Evolutionary conservation across 352 stramenopile genomes (phyloP), one percentile per base, ranked within the genome.

Genomic region (Pythium vanterpoolii): DNA sequence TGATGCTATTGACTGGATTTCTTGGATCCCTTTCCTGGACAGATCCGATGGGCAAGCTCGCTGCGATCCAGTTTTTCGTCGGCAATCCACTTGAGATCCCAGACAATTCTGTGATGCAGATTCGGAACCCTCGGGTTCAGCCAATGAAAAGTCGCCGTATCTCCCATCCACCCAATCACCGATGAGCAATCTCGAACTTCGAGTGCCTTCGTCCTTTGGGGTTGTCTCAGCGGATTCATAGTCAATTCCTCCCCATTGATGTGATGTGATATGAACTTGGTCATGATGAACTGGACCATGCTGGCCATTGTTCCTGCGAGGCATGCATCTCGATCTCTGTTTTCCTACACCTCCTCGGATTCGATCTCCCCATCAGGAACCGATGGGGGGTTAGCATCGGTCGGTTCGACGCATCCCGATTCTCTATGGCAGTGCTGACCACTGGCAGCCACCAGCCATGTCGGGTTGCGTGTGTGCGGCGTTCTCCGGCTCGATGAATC

Each of bases 401-500:
- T 13, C 13, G 31, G 31, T 36, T n/a, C n/a, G n/a, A n/a, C n/a
- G n/a, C n/a, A n/a, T n/a, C n/a, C n/a, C n/a, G 31, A 36, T 36
- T 36, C 13, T 13, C 31, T 7, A 7, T 36, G 31, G 8, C 31
- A 7, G 8, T 36, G 31, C 31, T 36, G 31, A 7, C 31, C 31
- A 36, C 31, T 26, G 5, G 18, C 18, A 9, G 6, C 39, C 38
- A 16, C 38, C 13, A 44, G 10, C 13, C 13, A 44, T 21, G 19
- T 36, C 11, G 31, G 38, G 13, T 21, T 43, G 6, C 38, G 13
- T 23, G 39, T 21, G 24, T 33, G n/a, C 24, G 44, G 44, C 23
- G 24, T 7, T 28, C 13, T 53, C 46, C 27, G 46, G 46, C 46
- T 53, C 27, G 26, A 53, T 53, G 46, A 53, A 53, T 53, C 46